Percentiles rank a stretch among this genome's conserved stretches.
Evolutionary conservation across 495 filamentous ascomycete genomes (phyloP).

Genomic region (Annulohypoxylon nitens): DNA sequence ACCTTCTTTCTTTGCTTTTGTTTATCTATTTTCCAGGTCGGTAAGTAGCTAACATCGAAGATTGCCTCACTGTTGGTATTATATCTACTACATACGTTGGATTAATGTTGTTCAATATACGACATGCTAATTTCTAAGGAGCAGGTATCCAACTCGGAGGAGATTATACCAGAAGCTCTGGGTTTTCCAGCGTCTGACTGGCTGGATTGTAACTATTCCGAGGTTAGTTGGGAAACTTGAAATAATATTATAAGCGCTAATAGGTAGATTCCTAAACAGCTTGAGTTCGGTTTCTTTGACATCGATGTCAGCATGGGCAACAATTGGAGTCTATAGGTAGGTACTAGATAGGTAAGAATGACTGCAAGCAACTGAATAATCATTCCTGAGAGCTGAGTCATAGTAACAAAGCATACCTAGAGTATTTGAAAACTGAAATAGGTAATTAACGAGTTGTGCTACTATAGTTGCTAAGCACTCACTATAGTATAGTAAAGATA

Average conservation of each 20-base stretch:
- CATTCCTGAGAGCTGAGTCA: background rate
- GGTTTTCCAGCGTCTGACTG: conserved; percentile 11
- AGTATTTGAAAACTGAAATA: background rate
- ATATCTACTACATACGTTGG: background rate
- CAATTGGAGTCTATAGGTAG: conserved; percentile 3
- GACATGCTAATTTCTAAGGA: background rate
- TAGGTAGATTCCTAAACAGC: conserved; percentile 3
- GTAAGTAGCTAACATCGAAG: no score
- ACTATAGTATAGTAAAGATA: background rate
- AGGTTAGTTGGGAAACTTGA: conserved; percentile 13
- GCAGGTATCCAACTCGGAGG: background rate
- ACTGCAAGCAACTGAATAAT: background rate
- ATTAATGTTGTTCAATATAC: background rate
- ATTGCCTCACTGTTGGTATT: no score
- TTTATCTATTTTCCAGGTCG: background rate
- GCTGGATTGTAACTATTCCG: conserved; percentile 14
- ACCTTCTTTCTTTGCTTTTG: background rate
- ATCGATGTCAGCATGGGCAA: background rate
- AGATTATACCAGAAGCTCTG: background rate
- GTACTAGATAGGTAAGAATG: conserved; percentile 5
- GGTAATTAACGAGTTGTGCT: background rate
- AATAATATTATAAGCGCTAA: background rate
- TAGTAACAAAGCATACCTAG: background rate
- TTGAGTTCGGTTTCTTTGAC: conserved; percentile 17
- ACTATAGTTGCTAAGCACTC: no score